A percentile compares a stretch with the other conserved stretches of the same genome.
phyloP scores from a whole-genome alignment of 331 rosid species.

The Pyracantha coccinea region DNA sequence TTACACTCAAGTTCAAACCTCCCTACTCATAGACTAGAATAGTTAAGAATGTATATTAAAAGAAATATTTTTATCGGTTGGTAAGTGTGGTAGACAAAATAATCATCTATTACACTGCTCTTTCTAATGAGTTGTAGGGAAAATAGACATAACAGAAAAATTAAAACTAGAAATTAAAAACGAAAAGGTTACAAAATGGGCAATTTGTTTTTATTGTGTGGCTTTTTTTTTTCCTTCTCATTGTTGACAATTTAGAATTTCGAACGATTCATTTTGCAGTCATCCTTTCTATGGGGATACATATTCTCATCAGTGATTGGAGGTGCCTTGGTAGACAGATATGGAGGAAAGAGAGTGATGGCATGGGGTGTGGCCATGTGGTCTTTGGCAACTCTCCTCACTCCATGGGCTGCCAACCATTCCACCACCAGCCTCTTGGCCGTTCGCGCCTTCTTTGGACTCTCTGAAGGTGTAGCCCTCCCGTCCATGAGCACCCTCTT shows the following conservation, averaged over 20 bases:
- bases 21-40: too few species aligned
- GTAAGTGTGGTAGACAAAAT: too few species aligned
- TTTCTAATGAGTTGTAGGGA: too few species aligned
- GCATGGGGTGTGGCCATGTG: conserved; percentile 77
- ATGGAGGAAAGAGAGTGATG: conserved; percentile 83
- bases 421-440: conserved; percentile 67
- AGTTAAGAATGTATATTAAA: too few species aligned
- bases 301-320: conserved; percentile 83
- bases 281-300: conserved; percentile 96
- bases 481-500: conserved; percentile 79
- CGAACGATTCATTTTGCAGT: conserved; percentile 28
- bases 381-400: conserved; percentile 83
- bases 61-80: too few species aligned
- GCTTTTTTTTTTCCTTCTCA: not conserved
- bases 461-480: conserved; percentile 89
- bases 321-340: conserved; percentile 83
- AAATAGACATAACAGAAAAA: too few species aligned
- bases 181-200: too few species aligned
- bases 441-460: conserved; percentile 81
- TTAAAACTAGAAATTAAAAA: too few species aligned
- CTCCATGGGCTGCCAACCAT: conserved; percentile 89
- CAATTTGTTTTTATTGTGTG: not conserved
- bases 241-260: too few species aligned
- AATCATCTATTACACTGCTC: too few species aligned
- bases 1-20: too few species aligned